phyloP scores from a whole-genome alignment of 257 asterid genomes.

The Echites panduratus region DNA sequence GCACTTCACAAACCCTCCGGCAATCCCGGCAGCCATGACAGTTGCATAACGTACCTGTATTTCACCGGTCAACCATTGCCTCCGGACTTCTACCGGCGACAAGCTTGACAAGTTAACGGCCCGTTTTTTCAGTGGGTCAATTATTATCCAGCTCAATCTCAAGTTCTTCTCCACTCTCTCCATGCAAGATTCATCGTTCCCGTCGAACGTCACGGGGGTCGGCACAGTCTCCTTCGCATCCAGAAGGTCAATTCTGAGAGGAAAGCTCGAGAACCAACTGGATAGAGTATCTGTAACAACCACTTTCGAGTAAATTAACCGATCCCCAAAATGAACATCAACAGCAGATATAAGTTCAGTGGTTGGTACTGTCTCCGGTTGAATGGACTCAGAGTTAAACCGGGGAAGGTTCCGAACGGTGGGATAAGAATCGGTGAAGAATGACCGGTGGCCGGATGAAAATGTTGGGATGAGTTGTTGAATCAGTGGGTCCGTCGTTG shows the following conservation, averaged over 20 bases:
- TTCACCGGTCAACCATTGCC: conserved; percentile 69
- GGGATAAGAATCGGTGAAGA: conserved; percentile 60
- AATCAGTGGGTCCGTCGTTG: conserved; percentile 41
- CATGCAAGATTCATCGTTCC: conserved; percentile 35
- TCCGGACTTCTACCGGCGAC: conserved; percentile 47
- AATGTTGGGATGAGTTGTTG: conserved; percentile 31
- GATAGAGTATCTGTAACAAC: conserved; percentile 36
- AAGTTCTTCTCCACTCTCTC: conserved; percentile 33
- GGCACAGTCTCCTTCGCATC: conserved; percentile 40
- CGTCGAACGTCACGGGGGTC: conserved; percentile 36
- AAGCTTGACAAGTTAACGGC: conserved; percentile 59
- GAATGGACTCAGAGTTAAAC: background rate
- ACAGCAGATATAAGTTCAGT: conserved; percentile 55
- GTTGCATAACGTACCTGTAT: conserved; percentile 44
- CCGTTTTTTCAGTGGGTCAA: conserved; percentile 43
- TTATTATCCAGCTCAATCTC: conserved; percentile 67
- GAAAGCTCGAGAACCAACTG: conserved; percentile 54
- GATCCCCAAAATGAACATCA: conserved; percentile 43
- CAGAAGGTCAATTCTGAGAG: conserved; percentile 52
- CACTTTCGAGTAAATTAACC: conserved; percentile 45
- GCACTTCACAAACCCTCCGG: conserved; percentile 38
- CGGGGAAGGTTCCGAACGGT: conserved; percentile 18
- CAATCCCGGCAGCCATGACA: conserved; percentile 28
- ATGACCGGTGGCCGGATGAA: conserved; percentile 58
- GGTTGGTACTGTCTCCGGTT: background rate